A percentile compares a stretch with the other conserved stretches of the same genome.
phyloP scores from a whole-genome alignment of 2,329 filamentous ascomycete genomes.

The Stylonectria norvegica region DNA sequence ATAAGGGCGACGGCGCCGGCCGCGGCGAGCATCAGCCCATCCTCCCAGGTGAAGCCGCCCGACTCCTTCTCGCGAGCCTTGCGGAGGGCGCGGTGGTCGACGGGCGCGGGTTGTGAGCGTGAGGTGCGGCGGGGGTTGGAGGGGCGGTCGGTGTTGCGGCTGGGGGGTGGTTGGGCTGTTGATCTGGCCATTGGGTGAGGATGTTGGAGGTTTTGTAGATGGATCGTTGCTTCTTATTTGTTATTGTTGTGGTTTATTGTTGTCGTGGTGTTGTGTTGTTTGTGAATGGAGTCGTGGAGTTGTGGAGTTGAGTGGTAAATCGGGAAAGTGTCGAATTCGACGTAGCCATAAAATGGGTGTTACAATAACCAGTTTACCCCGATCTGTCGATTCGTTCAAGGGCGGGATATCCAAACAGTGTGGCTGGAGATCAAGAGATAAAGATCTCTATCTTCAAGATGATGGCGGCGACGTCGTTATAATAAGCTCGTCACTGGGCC shows the following conservation, averaged over 20 bases:
- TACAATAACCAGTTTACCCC: too few species aligned
- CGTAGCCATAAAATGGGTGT: too few species aligned
- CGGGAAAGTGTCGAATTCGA: too few species aligned
- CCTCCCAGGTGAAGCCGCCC: conserved; percentile 40
- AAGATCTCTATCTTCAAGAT: too few species aligned
- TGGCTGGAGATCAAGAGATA: too few species aligned
- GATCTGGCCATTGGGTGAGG: neutral
- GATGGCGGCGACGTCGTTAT: too few species aligned
- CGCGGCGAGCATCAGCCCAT: conserved; percentile 37
- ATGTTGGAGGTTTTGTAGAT: neutral
- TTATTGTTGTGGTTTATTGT: neutral
- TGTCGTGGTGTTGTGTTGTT: neutral
- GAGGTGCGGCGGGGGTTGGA: conserved; percentile 2
- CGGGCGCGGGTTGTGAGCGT: conserved; percentile 4
- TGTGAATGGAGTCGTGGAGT: too few species aligned
- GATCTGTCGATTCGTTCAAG: too few species aligned
- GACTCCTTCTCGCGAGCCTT: conserved; percentile 30
- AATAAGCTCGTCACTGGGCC: too few species aligned
- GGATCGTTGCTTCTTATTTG: too few species aligned
- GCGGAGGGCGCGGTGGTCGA: conserved; percentile 30
- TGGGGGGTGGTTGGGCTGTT: neutral
- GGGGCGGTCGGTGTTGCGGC: neutral
- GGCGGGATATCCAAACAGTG: too few species aligned
- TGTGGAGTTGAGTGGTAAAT: too few species aligned
- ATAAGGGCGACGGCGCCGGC: conserved; percentile 47